Evolutionary conservation across 2,329 filamentous ascomycete species (phyloP).

Genomic region (Epichloe baconii): DNA sequence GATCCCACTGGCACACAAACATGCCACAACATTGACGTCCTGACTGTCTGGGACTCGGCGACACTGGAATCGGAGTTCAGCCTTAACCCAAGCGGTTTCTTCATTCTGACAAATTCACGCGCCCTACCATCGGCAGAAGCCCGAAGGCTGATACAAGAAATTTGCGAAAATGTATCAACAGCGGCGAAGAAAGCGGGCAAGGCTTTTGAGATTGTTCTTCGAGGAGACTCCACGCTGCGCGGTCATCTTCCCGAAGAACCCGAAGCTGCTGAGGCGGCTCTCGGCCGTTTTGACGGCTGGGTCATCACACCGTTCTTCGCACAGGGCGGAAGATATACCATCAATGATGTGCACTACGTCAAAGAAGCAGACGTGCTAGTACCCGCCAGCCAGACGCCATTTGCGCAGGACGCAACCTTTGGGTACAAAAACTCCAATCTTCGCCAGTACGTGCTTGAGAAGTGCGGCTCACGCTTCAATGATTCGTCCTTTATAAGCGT

Average conservation of each 20-base stretch:
- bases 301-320: slow-evolving; percentile 43
- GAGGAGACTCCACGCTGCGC: slow-evolving; percentile 41
- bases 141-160: slow-evolving; percentile 29
- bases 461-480: slow-evolving; percentile 23
- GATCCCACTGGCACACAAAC: slow-evolving; percentile 49
- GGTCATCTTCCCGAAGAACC: slow-evolving; percentile 42
- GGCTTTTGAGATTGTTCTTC: slow-evolving; percentile 38
- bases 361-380: slow-evolving; percentile 28
- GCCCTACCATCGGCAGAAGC: slow-evolving; percentile 36
- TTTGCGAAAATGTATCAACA: slow-evolving; percentile 34
- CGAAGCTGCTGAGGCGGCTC: slow-evolving; percentile 34
- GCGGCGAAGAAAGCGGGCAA: slow-evolving; percentile 27
- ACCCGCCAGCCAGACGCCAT: slow-evolving; percentile 37
- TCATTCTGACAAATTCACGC: slow-evolving; percentile 46
- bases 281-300: slow-evolving; percentile 36
- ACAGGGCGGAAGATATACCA: slow-evolving; percentile 41
- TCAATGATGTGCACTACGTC: slow-evolving; percentile 45
- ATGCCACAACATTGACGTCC: slow-evolving; percentile 41
- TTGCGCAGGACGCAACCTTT: slow-evolving; percentile 44
- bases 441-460: slow-evolving; percentile 36
- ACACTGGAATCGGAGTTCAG: slow-evolving; percentile 32
- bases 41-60: slow-evolving; percentile 37
- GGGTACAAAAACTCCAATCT: slow-evolving; percentile 39
- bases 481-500: slow-evolving; percentile 15
- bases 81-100: slow-evolving; percentile 32